Evolutionary conservation across 768 basidiomycete genomes (phyloP).

Genomic region (Boletus rubescentipes): DNA sequence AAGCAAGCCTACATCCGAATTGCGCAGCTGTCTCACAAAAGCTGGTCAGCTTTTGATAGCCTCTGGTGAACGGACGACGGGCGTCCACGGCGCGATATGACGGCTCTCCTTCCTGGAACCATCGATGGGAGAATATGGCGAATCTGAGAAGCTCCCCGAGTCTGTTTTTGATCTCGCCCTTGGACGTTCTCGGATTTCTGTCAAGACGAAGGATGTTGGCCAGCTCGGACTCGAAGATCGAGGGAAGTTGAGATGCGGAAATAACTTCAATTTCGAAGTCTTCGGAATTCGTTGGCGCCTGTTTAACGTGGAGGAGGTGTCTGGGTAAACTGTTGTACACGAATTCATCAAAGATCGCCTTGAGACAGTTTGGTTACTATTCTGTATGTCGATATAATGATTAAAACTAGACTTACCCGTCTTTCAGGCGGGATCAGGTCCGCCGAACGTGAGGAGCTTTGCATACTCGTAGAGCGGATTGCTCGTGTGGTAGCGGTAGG

Average conservation of each 20-base stretch:
- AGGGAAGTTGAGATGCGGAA: slow-evolving; percentile 1
- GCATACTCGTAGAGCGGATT: not conserved
- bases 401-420: slow-evolving; percentile 6
- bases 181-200: not conserved
- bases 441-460: not conserved
- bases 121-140: slow-evolving; percentile 19
- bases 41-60: slow-evolving; percentile 10
- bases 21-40: slow-evolving; percentile 11
- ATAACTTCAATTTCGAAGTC: slow-evolving; percentile 7
- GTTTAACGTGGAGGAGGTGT: slow-evolving; percentile 7
- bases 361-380: not conserved
- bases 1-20: slow-evolving; percentile 13
- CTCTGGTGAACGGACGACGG: slow-evolving; percentile 3
- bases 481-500: not conserved
- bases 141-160: slow-evolving; percentile 8
- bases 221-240: slow-evolving; percentile 8
- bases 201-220: slow-evolving; percentile 1
- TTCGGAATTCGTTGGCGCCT: not conserved
- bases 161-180: not conserved
- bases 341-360: slow-evolving; percentile 17
- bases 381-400: not conserved
- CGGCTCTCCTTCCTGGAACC: slow-evolving; percentile 11
- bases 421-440: slow-evolving; percentile 4
- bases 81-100: not conserved
- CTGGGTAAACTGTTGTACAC: slow-evolving; percentile 11